Evolutionary conservation across 306 rosid species (phyloP), one percentile per base, ranked within the genome.

Genomic region (Gynostemma pentaphyllum): DNA sequence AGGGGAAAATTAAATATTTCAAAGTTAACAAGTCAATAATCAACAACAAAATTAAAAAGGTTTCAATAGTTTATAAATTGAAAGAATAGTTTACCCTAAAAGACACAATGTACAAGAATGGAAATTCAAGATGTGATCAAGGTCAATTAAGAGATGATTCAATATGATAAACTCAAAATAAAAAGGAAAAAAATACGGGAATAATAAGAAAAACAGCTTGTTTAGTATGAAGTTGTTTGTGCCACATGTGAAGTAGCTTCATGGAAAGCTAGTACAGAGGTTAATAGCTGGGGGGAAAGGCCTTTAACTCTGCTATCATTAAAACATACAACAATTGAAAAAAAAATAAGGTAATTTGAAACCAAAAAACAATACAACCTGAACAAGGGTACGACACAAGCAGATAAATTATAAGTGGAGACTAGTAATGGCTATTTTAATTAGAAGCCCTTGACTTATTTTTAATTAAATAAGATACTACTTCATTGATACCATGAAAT

Each of bases 221-320:
- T 70, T 12, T 88, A 45, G 75, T 68, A 88, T 36, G 96, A 82
- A n/a, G 99, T 82, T 71, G 94, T 88, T 73, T 84, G 94, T 55
- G 95, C 82, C 54, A 94, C 64, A 75, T 88, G 88, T 62, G 97
- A 79, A 49, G 97, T 95, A 62, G 97, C 99, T 0, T 83, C 95
- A 67, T 80, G 82, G 49, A 94, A 82, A 53, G 87, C 71, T n/a
- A 97, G 95, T 41, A 94, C 79, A 26, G 97, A 88, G 23, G 95
- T 86, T 72, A 88, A 78, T 44, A 94, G 72, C 30, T 84, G 87
- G 70, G 95, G 99, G 70, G 86, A 71, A 68, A 84, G 66, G 41
- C 95, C 87, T 61, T 82, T 87, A 62, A 68, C n/a, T n/a, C n/a
- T n/a, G n/a, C n/a, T n/a, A n/a, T n/a, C n/a, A n/a, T n/a, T n/a